phyloP scores from a whole-genome alignment of 2,329 filamentous ascomycete species.

The Pyrenophora seminiperda region DNA sequence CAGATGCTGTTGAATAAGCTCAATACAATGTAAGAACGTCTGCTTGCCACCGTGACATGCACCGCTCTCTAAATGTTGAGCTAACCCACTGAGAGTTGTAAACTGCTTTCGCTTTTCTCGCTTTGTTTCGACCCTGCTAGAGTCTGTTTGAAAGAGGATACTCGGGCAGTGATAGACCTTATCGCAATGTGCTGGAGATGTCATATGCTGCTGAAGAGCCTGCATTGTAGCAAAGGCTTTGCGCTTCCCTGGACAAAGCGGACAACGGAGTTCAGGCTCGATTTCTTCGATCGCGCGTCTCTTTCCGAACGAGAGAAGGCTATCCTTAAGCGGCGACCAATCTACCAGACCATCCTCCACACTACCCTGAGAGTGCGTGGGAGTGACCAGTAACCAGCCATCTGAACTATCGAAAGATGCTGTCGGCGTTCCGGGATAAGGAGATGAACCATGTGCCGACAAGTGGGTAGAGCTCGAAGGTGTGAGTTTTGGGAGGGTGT shows the following conservation, averaged over 20 bases:
- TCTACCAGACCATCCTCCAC: background rate
- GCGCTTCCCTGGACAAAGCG: background rate
- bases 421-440: background rate
- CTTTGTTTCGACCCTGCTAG: background rate
- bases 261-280: background rate
- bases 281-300: background rate
- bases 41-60: conserved; percentile 7
- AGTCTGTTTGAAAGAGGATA: background rate
- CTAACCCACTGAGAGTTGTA: conserved; percentile 14
- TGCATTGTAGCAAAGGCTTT: conserved; percentile 1
- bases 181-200: background rate
- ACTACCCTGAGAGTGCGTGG: conserved; percentile 3
- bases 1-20: conserved; percentile 12
- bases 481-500: background rate
- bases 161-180: conserved; percentile 2
- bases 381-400: conserved; percentile 6
- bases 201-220: background rate
- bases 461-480: background rate
- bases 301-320: background rate
- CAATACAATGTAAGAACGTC: conserved; percentile 8
- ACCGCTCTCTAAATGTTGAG: conserved; percentile 13
- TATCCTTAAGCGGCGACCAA: background rate
- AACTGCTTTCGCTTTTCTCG: conserved; percentile 10
- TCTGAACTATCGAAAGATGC: conserved; percentile 1
- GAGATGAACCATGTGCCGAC: background rate